Evolutionary conservation across 805 yeast species (phyloP), one percentile per base, ranked within the genome.

Genomic region (Osmozyma mogii): DNA sequence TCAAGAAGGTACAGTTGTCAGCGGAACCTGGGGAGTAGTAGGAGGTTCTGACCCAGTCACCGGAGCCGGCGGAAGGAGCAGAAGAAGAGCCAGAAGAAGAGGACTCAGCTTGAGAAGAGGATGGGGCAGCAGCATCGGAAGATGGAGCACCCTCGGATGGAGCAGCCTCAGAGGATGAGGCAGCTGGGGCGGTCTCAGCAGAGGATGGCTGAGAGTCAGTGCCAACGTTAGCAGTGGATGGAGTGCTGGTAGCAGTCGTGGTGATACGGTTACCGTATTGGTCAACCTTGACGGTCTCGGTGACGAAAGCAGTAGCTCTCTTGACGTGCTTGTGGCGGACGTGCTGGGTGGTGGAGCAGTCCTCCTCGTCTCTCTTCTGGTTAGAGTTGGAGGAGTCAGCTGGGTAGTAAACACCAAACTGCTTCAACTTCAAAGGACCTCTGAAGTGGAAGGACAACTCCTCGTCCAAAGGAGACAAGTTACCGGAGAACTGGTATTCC

Each of bases 371-470:
- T 54, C 68, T 68, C 47, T 63, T 67, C 39, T 61, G 54, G 43
- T 62, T 54, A 30, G 56, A 37, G 17, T 59, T 38, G 23, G 66
- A 47, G 24, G 65, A 45, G n/a, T 68, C 43, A 15, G 72, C 51
- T 40, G 84, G 88, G 49, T 78, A 77, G 69, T 88, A 92, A 32
- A 84, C 96, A 57, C 88, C 96, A 52, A 92, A 85, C 61, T 84
- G 84, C 50, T 67, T 61, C 52, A 85, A 73, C 52, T 73, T 69
- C 45, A 85, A 50, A 21, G 95, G 95, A 47, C 95, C 95, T 68
- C 95, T 79, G 68, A 84, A 81, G 58, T 85, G 95, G 36, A 85
- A 77, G 20, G 94, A 78, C 38, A 85, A 62, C 58, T 85, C 95
- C 65, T 84, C 92, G 56, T 84, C 80, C 39, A 85, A 66, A 22